A percentile compares a stretch with the other conserved stretches of the same genome.
These are phyloP conservation scores for Ascochyta pisi DNA, from an alignment of 2,329 filamentous ascomycete species.

Conservation along the genomic window DNA sequence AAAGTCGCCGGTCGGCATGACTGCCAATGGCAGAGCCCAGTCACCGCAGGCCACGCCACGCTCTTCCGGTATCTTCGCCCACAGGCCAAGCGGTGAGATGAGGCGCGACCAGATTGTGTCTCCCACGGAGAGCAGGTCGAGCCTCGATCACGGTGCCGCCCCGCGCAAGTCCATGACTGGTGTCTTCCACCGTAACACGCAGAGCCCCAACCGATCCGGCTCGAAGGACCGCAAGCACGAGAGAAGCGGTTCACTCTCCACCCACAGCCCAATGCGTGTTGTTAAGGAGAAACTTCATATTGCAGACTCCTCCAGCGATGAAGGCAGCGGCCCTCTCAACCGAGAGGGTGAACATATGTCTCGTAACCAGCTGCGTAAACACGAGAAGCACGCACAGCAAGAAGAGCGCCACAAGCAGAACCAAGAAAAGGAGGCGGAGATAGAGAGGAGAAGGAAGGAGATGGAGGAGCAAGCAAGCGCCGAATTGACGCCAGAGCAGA, in stretches of 20 bases:
- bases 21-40: constrained; percentile 34
- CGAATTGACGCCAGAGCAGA: constrained; percentile 66
- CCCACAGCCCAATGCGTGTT: constrained; percentile 49
- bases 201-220: constrained; percentile 42
- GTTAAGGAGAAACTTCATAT: constrained; percentile 52
- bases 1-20: constrained; percentile 32
- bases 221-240: constrained; percentile 29
- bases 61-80: constrained; percentile 36
- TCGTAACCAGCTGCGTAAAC: constrained; percentile 58
- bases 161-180: constrained; percentile 38
- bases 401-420: constrained; percentile 55
- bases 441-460: constrained; percentile 56
- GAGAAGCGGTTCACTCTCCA: constrained; percentile 35
- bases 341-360: constrained; percentile 59
- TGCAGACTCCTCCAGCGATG: constrained; percentile 40
- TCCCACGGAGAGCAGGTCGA: constrained; percentile 40
- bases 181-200: constrained; percentile 47
- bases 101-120: constrained; percentile 40
- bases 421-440: constrained; percentile 53
- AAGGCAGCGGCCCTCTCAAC: constrained; percentile 52
- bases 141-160: constrained; percentile 33
- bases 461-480: constrained; percentile 57
- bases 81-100: constrained; percentile 44
- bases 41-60: constrained; percentile 37
- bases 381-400: constrained; percentile 53